Base-by-base conservation (phyloP, 169 alveolate genomes). In the Babesia sp. region DNA sequence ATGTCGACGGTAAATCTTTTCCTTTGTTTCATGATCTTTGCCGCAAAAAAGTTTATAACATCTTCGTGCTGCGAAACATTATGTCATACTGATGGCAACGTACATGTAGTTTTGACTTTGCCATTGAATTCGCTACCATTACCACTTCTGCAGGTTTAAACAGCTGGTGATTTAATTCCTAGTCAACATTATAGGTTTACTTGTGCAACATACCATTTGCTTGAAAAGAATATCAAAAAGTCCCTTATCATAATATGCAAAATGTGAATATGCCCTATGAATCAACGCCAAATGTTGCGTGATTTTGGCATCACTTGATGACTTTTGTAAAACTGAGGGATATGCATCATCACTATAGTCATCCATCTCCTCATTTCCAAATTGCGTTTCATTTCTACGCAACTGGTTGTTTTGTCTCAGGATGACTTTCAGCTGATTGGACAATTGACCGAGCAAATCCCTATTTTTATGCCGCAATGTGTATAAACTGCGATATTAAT, bases 121-220 rank as follows among this genome's bases (percentile, higher is more conserved):
- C 56, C 87, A 79, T 79, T 24, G 80, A 53, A 58, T 68, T 60
- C 16, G 77, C 85, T 4, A 79, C 37, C 42, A 79, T 79, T 2
- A 79, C 71, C 1, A 79, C 72, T 37, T 79, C 87, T 9, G 55
- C 8, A 9, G 78, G 73, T 36, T 71, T 69, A 1, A 70, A 60
- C 18, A 26, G 20, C 14, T 39, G 29, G 0, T 18, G 22, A 3
- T 53, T 24, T 6, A 5, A n/a, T 0, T 18, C 41, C 87, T 79
- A 61, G 26, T n/a, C 22, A 14, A n/a, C 36, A 5, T 9, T 16
- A 20, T 6, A 16, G 26, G 20, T 24, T 8, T 7, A n/a, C 9
- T 11, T 2, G 7, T 26, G 29, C 33, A 6, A 20, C 54, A 14
- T 51, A 79, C 87, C 76, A 79, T 69, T 44, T 16, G 37, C 14